Evolutionary conservation across 164 flowering plant genomes (phyloP).

Genomic region (Hamamelis virginiana): DNA sequence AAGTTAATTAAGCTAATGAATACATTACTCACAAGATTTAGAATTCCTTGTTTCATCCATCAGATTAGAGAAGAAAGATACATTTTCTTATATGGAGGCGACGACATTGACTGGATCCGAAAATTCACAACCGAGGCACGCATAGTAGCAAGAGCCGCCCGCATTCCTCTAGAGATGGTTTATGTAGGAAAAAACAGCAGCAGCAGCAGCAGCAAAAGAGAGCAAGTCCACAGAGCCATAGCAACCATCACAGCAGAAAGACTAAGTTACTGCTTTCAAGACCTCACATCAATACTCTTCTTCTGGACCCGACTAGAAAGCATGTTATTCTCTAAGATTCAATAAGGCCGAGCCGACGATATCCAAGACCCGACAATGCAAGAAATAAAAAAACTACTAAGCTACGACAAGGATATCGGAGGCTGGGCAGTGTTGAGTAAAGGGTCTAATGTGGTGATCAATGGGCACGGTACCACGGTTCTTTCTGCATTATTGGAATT

Average conservation of each 20-base stretch:
- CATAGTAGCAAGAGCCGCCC: neutral
- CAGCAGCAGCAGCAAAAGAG: slow-evolving; percentile 8
- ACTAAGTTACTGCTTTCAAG: no score
- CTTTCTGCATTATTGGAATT: neutral
- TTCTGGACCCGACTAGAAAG: slow-evolving; percentile 22
- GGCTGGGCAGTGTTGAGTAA: slow-evolving; percentile 16
- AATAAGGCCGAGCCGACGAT: neutral
- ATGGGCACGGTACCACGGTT: slow-evolving; percentile 3
- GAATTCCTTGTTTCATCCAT: neutral
- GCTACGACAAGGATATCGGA: slow-evolving; percentile 7
- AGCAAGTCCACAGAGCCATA: no score
- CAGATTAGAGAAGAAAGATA: slow-evolving; percentile 24
- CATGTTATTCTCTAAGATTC: slow-evolving; percentile 26
- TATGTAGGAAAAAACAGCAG: slow-evolving; percentile 21
- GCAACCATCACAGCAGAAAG: no score
- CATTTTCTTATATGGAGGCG: slow-evolving; percentile 30
- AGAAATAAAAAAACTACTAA: slow-evolving; percentile 14
- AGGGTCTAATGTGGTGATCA: slow-evolving; percentile 11
- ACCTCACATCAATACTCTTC: neutral
- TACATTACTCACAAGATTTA: no score
- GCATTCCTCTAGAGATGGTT: slow-evolving; percentile 19
- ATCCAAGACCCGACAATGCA: slow-evolving; percentile 8
- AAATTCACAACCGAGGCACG: slow-evolving; percentile 13
- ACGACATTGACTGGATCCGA: slow-evolving; percentile 27
- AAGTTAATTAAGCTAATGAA: no score